Base-by-base conservation (phyloP, 345 rosid species). In the Pugionium dolabratum region DNA sequence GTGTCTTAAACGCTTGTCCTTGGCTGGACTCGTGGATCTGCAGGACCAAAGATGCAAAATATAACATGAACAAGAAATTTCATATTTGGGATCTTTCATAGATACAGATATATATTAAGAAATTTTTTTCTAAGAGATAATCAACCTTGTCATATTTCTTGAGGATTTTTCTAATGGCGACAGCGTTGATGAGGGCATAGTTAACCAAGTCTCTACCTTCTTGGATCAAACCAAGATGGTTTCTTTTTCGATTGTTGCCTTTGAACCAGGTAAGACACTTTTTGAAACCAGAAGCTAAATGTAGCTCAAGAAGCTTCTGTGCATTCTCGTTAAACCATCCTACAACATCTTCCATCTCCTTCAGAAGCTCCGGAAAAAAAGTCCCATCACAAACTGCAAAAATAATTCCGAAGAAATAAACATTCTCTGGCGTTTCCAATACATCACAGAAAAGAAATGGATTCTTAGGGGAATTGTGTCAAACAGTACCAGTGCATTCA, bases 61-160 rank as follows among this genome's bases (percentile, higher is more conserved):
- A 48, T 48, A 18, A 18, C 41, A 59, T 62, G 18, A 18, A 18
- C 18, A 44, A 62, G 1, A 7, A 35, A 71, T 4, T 29, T 67
- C 32, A 45, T 8, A 40, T 9, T 34, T 55, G 47, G 8, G 32
- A 18, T 66, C 29, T 50, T 51, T 6, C 9, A 36, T 29, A 52
- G 9, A 50, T 29, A 52, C 35, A 18, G 18, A 18, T 18, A 18
- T 18, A 18, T 18, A 18, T 18, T 18, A 18, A 18, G 18, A 18
- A 18, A 18, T 18, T 18, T 18, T 18, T 18, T 18, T 18, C 18
- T 18, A 18, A 18, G 18, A 18, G 18, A 18, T 18, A 59, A 57
- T 25, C 4, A 4, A 86, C 97, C 94, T 93, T 93, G 67, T 94
- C 99, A 49, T 94, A 94, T 74, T 90, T 94, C 80, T 94, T 94